phyloP scores from a whole-genome alignment of 805 yeast species.

The Candida ponderosae region DNA sequence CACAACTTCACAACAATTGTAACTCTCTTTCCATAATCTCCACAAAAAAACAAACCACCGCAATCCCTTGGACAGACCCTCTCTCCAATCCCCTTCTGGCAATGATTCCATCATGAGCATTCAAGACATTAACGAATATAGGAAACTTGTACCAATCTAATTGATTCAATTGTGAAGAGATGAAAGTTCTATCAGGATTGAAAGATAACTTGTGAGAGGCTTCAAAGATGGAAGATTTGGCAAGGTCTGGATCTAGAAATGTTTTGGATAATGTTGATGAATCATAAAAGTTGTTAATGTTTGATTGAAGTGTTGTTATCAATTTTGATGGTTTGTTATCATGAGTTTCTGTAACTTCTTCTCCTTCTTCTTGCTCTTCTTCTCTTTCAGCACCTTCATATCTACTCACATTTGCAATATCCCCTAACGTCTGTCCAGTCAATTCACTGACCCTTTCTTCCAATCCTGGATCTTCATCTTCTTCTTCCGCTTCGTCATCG shows the following conservation, averaged over 20 bases:
- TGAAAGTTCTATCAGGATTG: slow-evolving; percentile 28
- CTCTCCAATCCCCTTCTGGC: slow-evolving; percentile 59
- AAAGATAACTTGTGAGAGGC: slow-evolving; percentile 22
- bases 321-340: slow-evolving; percentile 16
- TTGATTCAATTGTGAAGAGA: slow-evolving; percentile 47
- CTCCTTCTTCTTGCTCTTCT: background rate
- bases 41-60: slow-evolving; percentile 43
- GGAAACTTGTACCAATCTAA: slow-evolving; percentile 76
- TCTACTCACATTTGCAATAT: background rate
- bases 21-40: slow-evolving; percentile 14
- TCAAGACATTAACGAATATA: slow-evolving; percentile 59
- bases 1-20: too few relatives aligned
- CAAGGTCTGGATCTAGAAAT: slow-evolving; percentile 6
- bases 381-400: slow-evolving; percentile 1
- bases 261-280: background rate
- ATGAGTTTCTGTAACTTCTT: too few relatives aligned
- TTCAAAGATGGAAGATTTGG: slow-evolving; percentile 12
- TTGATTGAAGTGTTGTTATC: slow-evolving; percentile 10
- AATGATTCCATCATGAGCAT: slow-evolving; percentile 83
- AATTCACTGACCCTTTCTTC: slow-evolving; percentile 17
- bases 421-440: slow-evolving; percentile 17
- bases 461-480: slow-evolving; percentile 5
- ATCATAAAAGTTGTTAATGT: background rate
- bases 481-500: too few relatives aligned
- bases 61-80: slow-evolving; percentile 41